Percentiles rank a stretch among this genome's conserved stretches.
Conservation (phyloP, 495 filamentous ascomycete genomes). For the Elaphomyces granulatus region DNA sequence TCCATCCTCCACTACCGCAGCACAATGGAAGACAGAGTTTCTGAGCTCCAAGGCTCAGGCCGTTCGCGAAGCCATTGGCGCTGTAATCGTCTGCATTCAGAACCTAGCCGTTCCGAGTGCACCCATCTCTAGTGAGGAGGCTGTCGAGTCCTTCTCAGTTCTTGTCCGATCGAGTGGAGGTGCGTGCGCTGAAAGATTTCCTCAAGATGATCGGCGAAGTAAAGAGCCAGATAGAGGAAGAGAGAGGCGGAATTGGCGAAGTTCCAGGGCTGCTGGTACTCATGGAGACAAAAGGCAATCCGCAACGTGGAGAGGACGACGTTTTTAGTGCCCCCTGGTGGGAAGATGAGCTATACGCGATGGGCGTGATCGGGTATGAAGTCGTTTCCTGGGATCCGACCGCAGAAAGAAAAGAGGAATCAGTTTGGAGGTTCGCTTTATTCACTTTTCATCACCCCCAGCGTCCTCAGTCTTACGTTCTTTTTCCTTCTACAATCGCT, state of each 20-base stretch:
- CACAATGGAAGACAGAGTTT: slow-evolving; percentile 46
- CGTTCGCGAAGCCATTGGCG: slow-evolving; percentile 68
- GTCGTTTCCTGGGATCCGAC: slow-evolving; percentile 39
- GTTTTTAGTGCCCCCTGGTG: slow-evolving; percentile 26
- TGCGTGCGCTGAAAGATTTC: slow-evolving; percentile 16
- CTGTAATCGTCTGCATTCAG: slow-evolving; percentile 55
- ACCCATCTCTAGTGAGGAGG: not conserved
- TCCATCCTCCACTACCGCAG: slow-evolving; percentile 3
- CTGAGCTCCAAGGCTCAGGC: slow-evolving; percentile 61
- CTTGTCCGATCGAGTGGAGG: slow-evolving; percentile 8
- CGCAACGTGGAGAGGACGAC: slow-evolving; percentile 14
- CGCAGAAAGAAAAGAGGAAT: slow-evolving; percentile 40
- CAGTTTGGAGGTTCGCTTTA: slow-evolving; percentile 52
- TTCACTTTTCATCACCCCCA: no score
- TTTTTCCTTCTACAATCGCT: no score
- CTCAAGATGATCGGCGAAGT: slow-evolving; percentile 24
- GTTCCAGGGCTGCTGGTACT: slow-evolving; percentile 27
- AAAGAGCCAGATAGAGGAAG: slow-evolving; percentile 31
- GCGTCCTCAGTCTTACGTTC: no score
- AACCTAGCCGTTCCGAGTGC: no score
- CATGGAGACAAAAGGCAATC: slow-evolving; percentile 2
- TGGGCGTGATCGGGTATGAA: slow-evolving; percentile 32
- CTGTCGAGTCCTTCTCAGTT: not conserved
- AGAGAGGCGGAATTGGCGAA: slow-evolving; percentile 24
- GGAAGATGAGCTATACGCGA: slow-evolving; percentile 30